Conservation (phyloP, 305 asterid genomes). For the Andrographis paniculata region DNA sequence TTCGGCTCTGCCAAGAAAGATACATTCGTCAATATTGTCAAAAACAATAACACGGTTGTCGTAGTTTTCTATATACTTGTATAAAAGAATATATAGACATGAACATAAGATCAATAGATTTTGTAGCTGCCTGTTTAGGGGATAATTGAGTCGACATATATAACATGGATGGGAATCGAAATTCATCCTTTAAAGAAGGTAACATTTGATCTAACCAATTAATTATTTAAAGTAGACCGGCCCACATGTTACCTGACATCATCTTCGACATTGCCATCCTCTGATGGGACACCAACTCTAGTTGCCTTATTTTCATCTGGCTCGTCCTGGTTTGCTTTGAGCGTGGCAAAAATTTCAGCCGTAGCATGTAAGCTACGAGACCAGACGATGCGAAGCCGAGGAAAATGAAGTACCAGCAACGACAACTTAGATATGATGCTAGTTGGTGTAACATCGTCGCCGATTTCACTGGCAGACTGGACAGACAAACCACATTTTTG, state of each 20-base stretch:
- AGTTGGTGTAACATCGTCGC: slow-evolving; percentile 84
- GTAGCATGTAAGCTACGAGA: slow-evolving; percentile 94
- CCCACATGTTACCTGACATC: slow-evolving; percentile 56
- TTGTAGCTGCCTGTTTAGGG: no score
- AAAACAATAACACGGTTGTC: not conserved
- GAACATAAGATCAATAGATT: no score
- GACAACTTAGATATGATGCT: slow-evolving; percentile 94
- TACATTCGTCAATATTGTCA: slow-evolving; percentile 7
- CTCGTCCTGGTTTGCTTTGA: slow-evolving; percentile 98
- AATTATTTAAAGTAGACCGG: not conserved
- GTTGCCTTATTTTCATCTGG: slow-evolving; percentile 91
- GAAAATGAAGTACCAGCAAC: slow-evolving; percentile 88
- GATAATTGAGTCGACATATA: no score
- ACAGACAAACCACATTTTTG: no score
- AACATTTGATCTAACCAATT: no score
- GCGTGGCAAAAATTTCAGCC: slow-evolving; percentile 72
- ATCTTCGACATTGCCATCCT: slow-evolving; percentile 77
- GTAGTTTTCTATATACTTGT: not conserved
- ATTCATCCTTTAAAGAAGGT: no score
- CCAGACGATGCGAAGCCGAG: slow-evolving; percentile 95
- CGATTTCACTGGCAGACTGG: slow-evolving; percentile 87
- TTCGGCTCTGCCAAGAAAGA: slow-evolving; percentile 59
- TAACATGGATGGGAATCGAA: no score
- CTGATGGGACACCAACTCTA: slow-evolving; percentile 96
- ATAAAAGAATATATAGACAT: not conserved